Evolutionary conservation across 768 basidiomycete genomes (phyloP).

Genomic region (Chalciporus pseudorubinellus): DNA sequence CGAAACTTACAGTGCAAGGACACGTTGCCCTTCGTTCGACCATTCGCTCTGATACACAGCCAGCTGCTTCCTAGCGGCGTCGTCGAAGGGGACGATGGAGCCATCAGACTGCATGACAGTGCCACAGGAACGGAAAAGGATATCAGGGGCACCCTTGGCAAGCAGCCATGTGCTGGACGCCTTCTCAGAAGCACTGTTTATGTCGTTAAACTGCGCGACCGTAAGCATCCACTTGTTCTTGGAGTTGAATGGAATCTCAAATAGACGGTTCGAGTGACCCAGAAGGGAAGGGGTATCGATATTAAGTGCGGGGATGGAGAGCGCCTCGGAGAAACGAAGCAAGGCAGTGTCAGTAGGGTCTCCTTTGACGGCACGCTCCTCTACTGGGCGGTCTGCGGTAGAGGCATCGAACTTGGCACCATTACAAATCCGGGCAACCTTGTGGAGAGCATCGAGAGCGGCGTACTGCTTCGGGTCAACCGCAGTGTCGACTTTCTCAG

Average conservation of each 20-base stretch:
- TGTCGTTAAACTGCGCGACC: conserved; percentile 29
- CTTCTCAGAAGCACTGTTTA: conserved; percentile 8
- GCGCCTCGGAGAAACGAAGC: conserved; percentile 44
- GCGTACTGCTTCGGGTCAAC: conserved; percentile 16
- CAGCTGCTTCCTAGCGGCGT: conserved; percentile 18
- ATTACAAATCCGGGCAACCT: conserved; percentile 55
- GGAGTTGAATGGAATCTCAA: conserved; percentile 46
- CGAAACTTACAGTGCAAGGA: conserved; percentile 41
- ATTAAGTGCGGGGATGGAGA: conserved; percentile 23
- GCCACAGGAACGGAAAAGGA: conserved; percentile 43
- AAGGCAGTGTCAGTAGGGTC: conserved; percentile 56
- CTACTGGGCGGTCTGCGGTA: conserved; percentile 24
- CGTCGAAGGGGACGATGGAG: conserved; percentile 31
- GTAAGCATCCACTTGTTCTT: conserved; percentile 61
- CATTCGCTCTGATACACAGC: conserved; percentile 36
- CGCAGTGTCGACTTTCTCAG: conserved; percentile 7
- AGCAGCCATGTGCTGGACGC: conserved; percentile 34
- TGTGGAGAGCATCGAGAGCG: conserved; percentile 32
- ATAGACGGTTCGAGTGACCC: conserved; percentile 24
- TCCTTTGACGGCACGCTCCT: conserved; percentile 38
- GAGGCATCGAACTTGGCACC: conserved; percentile 48
- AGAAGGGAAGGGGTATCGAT: conserved; percentile 25
- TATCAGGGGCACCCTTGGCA: conserved; percentile 61
- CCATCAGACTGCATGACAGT: conserved; percentile 34
- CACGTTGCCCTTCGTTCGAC: conserved; percentile 52